Percentiles rank a stretch among this genome's conserved stretches.
phyloP scores from a whole-genome alignment of 371 early-diverging fungal species.

The Mucor saturninus region DNA sequence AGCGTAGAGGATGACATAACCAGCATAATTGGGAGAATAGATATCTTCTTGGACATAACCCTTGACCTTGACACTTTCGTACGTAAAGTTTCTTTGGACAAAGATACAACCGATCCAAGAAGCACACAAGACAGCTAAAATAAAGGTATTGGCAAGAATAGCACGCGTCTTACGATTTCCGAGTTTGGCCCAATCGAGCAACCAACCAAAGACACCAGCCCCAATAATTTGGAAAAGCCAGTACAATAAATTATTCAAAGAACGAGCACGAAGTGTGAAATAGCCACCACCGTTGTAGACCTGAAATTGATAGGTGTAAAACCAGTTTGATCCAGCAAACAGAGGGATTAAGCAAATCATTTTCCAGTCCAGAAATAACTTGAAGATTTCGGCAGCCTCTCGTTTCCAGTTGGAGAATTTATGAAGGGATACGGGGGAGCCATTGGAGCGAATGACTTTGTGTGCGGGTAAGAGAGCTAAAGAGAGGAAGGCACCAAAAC shows the following conservation, averaged over 20 bases:
- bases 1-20: constrained; percentile 63
- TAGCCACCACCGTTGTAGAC: constrained; percentile 48
- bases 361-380: constrained; percentile 66
- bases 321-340: constrained; percentile 77
- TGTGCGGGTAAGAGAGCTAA: constrained; percentile 62
- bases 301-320: constrained; percentile 73
- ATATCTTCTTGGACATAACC: constrained; percentile 30
- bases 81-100: constrained; percentile 58
- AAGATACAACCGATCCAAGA: constrained; percentile 65
- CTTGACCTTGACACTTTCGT: constrained; percentile 24
- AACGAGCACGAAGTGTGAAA: constrained; percentile 65
- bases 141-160: constrained; percentile 53
- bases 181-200: constrained; percentile 56
- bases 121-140: constrained; percentile 50
- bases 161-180: constrained; percentile 59
- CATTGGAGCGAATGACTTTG: constrained; percentile 70
- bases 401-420: constrained; percentile 59
- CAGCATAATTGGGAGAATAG: constrained; percentile 44
- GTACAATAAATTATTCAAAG: constrained; percentile 72
- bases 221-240: constrained; percentile 77
- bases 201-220: constrained; percentile 57
- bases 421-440: constrained; percentile 62
- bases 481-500: constrained; percentile 60
- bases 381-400: constrained; percentile 59
- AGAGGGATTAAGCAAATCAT: constrained; percentile 70